Conservation (phyloP, 768 basidiomycete species). For the Auricularia auricula-judae region DNA sequence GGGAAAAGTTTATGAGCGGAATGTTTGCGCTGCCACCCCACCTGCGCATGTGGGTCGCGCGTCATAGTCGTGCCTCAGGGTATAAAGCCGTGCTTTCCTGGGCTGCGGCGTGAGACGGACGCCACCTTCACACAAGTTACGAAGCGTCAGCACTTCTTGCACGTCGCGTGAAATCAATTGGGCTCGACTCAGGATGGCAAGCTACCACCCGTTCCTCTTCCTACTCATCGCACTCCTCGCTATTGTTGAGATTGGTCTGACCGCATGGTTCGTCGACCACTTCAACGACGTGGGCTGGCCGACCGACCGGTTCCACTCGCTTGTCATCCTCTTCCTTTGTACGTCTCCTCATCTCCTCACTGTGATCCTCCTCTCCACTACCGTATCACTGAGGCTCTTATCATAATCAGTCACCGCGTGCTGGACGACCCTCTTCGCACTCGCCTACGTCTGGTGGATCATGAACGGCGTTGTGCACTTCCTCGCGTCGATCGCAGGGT, state of each 20-base stretch:
- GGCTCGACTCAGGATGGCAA: background rate
- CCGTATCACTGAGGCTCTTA: no score
- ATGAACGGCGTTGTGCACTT: constrained; percentile 53
- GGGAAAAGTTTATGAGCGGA: background rate
- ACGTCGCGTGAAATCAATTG: background rate
- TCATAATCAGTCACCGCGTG: constrained; percentile 45
- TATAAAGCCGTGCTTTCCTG: background rate
- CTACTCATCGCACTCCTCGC: constrained; percentile 52
- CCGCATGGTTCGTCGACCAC: constrained; percentile 59
- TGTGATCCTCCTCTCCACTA: no score
- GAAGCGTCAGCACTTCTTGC: background rate
- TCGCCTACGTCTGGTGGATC: constrained; percentile 62
- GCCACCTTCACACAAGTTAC: background rate
- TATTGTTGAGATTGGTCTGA: constrained; percentile 63
- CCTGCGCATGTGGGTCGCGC: background rate
- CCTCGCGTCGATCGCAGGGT: constrained; percentile 68
- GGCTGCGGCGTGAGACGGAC: background rate
- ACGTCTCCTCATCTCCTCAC: background rate
- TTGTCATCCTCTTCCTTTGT: constrained; percentile 54
- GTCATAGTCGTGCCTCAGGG: background rate
- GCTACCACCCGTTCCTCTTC: constrained; percentile 24
- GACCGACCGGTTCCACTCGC: constrained; percentile 15
- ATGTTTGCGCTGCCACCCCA: background rate
- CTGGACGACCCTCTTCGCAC: constrained; percentile 67
- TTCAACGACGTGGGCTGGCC: constrained; percentile 59